Base-by-base conservation (phyloP, 75 land plant species). In the Sequoia sempervirens region DNA sequence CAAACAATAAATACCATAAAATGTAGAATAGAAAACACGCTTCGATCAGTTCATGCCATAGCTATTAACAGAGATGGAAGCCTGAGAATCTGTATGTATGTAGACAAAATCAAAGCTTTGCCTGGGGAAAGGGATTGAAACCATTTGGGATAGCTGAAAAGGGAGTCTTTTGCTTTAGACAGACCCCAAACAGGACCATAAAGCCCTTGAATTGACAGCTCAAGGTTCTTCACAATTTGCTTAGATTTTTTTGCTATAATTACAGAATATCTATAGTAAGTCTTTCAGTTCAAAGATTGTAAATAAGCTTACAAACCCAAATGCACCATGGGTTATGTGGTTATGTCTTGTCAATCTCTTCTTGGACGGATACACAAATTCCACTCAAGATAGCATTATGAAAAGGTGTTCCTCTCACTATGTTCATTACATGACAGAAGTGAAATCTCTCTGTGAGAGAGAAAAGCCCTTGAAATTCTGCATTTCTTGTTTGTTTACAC, bases 331-430 rank as follows among this genome's bases (percentile, higher is more conserved):
- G 85, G 99, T 80, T 98, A 98, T 86, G 91, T 34, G 91, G 2
- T 88, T 98, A 0, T 98, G 99, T 70, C 88, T 96, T 64, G 75
- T 94, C 46, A 98, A 98, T 87, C 91, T 98, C 17, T 92, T 90
- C 37, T 91, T 98, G 90, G 99, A 98, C 90, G 99, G 98, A 64
- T 98, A 92, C 82, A 98, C 98, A 53, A 98, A 98, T 92, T 94
- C 99, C 12, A 96, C 99, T 81, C 99, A 98, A 80, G 99, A 98
- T 88, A 89, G 94, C 15, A 91, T 98, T 69, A 92, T 87, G 40
- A 83, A 85, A 78, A 93, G 92, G 99, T 97, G 87, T 38, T 54
- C 6, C 61, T 34, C 69, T 32, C 26, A 38, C 53, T 34, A n/a
- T 53, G 23, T 81, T 45, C 41, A 47, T 56, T 37, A 47, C 83